phyloP scores from a whole-genome alignment of 1,139 yeast species.

The Meyerozyma sp. region DNA sequence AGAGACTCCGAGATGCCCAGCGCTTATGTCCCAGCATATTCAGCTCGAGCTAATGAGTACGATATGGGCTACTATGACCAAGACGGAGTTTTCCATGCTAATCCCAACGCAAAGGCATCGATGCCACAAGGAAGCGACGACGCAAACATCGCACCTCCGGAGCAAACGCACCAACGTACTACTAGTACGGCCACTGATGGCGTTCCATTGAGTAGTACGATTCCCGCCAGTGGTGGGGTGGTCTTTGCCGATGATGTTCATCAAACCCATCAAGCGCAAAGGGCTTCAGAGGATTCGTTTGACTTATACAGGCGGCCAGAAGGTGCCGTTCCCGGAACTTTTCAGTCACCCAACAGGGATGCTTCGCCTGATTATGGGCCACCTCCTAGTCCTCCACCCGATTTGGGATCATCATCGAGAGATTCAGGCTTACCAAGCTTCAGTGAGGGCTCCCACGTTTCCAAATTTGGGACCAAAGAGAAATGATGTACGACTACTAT shows the following conservation, averaged over 20 bases:
- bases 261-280: neutral
- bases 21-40: conserved; percentile 60
- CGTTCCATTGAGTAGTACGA: neutral
- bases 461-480: neutral
- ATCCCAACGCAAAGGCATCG: conserved; percentile 18
- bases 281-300: neutral
- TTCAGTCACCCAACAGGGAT: neutral
- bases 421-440: neutral
- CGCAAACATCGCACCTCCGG: neutral
- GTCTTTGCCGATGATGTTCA: neutral
- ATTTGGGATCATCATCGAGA: neutral
- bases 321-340: neutral
- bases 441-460: neutral
- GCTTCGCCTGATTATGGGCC: neutral
- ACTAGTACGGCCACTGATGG: neutral
- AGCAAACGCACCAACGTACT: conserved; percentile 1
- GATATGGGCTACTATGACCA: conserved; percentile 82
- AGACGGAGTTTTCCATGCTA: conserved; percentile 51
- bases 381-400: conserved; percentile 2
- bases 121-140: neutral
- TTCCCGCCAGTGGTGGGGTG: neutral
- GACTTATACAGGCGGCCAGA: conserved; percentile 2
- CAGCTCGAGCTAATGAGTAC: conserved; percentile 57
- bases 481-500: neutral
- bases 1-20: conserved; percentile 32